Evolutionary conservation across 257 asterid genomes (phyloP), one percentile per base, ranked within the genome.

Genomic region (Anisodus acutangulus): DNA sequence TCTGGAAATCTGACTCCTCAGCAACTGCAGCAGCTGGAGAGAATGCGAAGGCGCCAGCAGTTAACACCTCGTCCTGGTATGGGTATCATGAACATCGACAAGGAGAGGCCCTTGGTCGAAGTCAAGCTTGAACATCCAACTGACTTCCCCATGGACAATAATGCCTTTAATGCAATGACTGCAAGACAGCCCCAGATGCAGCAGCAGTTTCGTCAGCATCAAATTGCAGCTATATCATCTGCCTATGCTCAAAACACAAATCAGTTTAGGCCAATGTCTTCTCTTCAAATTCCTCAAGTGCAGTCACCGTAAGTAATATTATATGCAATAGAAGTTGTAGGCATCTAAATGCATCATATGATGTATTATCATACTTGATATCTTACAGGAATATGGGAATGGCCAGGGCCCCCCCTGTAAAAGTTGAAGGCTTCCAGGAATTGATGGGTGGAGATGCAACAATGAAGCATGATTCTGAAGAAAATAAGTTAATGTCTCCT

Each of bases 391-490:
- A 83, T 83, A 91, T 86, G 93, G 92, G 95, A 82, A 89, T 93
- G 91, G 82, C 91, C 4, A 93, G 99, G 93, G 98, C 99, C 49
- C 99, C 93, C 64, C 99, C 99, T 1, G 98, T 97, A 43, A 97
- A 96, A 90, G 98, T 97, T 70, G 98, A 95, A 93, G 99, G 98
- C 26, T 97, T 97, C 86, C 99, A 95, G 88, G 99, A 97, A 89
- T 88, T 97, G 86, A 93, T 95, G 98, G 97, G 97, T 39, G 98
- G 97, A 79, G 98, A 93, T 89, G 86, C 98, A 43, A 81, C 97
- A 51, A 55, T 88, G 88, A 96, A 94, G 92, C 97, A 93, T 76
- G 95, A 92, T 74, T 87, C 91, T 0, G 98, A 95, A 71, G 99
- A 97, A 87, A 92, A 88, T 89, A 94, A 97, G 91, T 91, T 93